These are phyloP conservation scores for Trypanosoma caninum DNA, from an alignment of 208 protist genomes.

Conservation along the genomic window DNA sequence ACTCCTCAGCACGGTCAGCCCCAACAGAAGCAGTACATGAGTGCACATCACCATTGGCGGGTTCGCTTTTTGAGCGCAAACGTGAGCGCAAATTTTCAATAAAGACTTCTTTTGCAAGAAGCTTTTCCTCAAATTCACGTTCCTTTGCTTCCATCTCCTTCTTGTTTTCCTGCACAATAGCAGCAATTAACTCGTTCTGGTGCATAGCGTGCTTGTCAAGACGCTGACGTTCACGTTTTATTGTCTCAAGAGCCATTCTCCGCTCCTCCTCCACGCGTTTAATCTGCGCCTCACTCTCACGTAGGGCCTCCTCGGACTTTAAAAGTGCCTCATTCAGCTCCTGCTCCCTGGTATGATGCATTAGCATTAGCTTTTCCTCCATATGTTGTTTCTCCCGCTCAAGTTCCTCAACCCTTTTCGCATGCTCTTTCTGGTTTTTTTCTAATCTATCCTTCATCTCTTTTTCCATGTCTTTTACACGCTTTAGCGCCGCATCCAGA, in stretches of 20 bases:
- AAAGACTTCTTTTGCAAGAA: conserved; percentile 73
- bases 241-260: conserved; percentile 13
- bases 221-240: conserved; percentile 61
- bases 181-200: conserved; percentile 78
- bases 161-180: conserved; percentile 82
- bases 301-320: conserved; percentile 39
- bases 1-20: conserved; percentile 53
- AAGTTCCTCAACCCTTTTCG: not conserved
- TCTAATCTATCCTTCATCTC: conserved; percentile 50
- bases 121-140: conserved; percentile 75
- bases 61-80: conserved; percentile 44
- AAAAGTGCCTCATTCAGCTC: conserved; percentile 44
- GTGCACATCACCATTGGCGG: conserved; percentile 23
- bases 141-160: conserved; percentile 86
- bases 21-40: conserved; percentile 26
- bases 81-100: conserved; percentile 74
- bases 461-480: conserved; percentile 56
- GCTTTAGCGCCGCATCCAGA: conserved; percentile 53
- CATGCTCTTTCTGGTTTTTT: conserved; percentile 34
- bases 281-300: conserved; percentile 41
- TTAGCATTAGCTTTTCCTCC: conserved; percentile 27
- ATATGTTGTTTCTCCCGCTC: conserved; percentile 7
- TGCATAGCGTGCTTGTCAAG: conserved; percentile 57
- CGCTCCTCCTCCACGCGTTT: conserved; percentile 49
- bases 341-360: conserved; percentile 22